Evolutionary conservation across 2,329 filamentous ascomycete genomes (phyloP), one percentile per base, ranked within the genome.

Genomic region (Tolypocladium paradoxum): DNA sequence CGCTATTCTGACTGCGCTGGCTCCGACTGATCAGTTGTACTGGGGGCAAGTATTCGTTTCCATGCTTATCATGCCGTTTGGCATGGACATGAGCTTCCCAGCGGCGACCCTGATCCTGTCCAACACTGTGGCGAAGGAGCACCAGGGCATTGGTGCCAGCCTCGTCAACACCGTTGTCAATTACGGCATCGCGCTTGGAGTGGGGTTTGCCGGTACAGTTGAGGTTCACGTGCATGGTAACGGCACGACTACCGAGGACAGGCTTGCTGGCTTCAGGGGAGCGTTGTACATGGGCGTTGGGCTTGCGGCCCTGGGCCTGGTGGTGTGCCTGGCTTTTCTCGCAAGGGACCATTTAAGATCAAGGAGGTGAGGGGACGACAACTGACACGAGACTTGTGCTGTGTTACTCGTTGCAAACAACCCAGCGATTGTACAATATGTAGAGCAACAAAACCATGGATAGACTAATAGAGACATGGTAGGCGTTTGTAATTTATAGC

Each of bases 81-180:
- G 82, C 2, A 83, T 85, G 77, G 82, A 87, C 62, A 84, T 85
- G 74, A 79, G 74, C 2, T 84, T 84, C 58, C 83, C 84, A 0
- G 78, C 82, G 0, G 81, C 79, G 0, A 84, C 76, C 0, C 62
- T 86, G 14, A 74, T 86, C 33, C 69, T 87, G 9, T 79, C 76
- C 33, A 77, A 85, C 57, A 69, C 69, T 1, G 71, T 77, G 0
- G 62, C 69, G 14, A 70, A 68, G 52, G 65, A 72, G 43, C 69
- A 78, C 53, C 73, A 77, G 59, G 74, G 74, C 4, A 70, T 76
- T 12, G 74, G 68, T 0, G 73, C 71, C 11, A 79, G 75, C 20
- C 63, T 87, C 6, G 79, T 86, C 34, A 82, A 77, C 54, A 86
- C 83, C 0, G 72, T 84, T 12, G 78, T 87, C 56, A 87, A 88